Evolutionary conservation across 371 early-diverging fungal genomes (phyloP).

Genomic region (Phascolomyces articulosus): DNA sequence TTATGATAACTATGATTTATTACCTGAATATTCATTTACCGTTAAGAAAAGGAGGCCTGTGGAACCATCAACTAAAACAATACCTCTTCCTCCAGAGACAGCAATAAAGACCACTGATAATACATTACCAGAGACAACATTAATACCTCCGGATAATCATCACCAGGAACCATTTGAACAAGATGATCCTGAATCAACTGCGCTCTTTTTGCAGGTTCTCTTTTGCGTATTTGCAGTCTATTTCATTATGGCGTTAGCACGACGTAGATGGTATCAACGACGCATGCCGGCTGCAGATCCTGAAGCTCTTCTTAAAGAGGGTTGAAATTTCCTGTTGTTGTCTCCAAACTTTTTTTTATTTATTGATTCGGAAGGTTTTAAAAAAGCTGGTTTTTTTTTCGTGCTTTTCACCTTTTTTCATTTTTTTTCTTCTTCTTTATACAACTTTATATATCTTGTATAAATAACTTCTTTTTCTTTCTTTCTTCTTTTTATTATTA

Average conservation of each 20-base stretch:
- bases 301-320: background rate
- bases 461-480: constrained; percentile 1
- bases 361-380: constrained; percentile 5
- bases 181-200: constrained; percentile 18
- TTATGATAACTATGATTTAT: constrained; percentile 47
- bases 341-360: too few species aligned
- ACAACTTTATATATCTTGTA: too few species aligned
- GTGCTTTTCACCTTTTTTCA: constrained; percentile 3
- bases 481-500: constrained; percentile 1
- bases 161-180: background rate
- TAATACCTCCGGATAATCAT: background rate
- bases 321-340: constrained; percentile 1
- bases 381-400: constrained; percentile 1
- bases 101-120: background rate
- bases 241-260: constrained; percentile 25
- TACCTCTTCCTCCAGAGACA: background rate
- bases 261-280: constrained; percentile 14
- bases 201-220: constrained; percentile 36
- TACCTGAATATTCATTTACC: constrained; percentile 40
- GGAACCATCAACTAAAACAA: constrained; percentile 2
- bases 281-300: background rate
- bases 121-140: background rate
- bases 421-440: background rate
- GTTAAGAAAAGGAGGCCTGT: constrained; percentile 18
- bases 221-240: constrained; percentile 26